These are phyloP conservation scores for Chimonanthus praecox DNA, from an alignment of 164 flowering plant species.

Conservation along the genomic window DNA sequence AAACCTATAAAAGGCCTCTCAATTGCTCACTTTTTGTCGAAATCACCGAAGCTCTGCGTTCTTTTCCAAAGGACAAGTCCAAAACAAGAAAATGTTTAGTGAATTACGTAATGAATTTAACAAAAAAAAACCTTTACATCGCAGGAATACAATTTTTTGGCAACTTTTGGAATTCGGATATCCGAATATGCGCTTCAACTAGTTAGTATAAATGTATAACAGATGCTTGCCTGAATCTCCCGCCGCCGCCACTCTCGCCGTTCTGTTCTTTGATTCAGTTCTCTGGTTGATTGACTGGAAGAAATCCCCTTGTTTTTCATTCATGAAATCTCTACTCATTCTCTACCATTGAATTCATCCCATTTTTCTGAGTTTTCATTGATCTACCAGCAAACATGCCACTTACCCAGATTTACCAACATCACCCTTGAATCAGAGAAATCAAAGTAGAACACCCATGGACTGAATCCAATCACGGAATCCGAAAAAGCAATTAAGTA, in stretches of 20 bases:
- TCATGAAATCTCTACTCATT: not conserved
- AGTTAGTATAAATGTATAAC: not conserved
- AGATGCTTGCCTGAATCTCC: conserved; percentile 21
- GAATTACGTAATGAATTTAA: not conserved
- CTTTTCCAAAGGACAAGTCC: not conserved
- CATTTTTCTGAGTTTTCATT: too few relatives aligned
- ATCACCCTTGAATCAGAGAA: not conserved
- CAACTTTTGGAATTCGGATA: conserved; percentile 11
- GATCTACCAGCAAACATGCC: not conserved
- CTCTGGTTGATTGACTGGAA: not conserved
- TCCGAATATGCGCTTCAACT: conserved; percentile 37
- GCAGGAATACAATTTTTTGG: conserved; percentile 4
- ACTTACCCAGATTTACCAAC: not conserved
- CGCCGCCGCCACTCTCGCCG: conserved; percentile 10
- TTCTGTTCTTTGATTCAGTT: too few relatives aligned
- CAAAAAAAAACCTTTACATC: conserved; percentile 2
- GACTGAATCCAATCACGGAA: not conserved
- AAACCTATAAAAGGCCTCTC: conserved; percentile 6
- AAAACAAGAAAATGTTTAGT: conserved; percentile 1
- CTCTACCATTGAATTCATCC: too few relatives aligned
- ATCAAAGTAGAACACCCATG: not conserved
- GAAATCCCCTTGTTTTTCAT: not conserved
- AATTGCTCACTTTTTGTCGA: not conserved
- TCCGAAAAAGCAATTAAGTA: not conserved
- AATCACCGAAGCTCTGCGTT: conserved; percentile 6